Conservation (phyloP, 2,329 filamentous ascomycete genomes). For the Cercospora sojina region DNA sequence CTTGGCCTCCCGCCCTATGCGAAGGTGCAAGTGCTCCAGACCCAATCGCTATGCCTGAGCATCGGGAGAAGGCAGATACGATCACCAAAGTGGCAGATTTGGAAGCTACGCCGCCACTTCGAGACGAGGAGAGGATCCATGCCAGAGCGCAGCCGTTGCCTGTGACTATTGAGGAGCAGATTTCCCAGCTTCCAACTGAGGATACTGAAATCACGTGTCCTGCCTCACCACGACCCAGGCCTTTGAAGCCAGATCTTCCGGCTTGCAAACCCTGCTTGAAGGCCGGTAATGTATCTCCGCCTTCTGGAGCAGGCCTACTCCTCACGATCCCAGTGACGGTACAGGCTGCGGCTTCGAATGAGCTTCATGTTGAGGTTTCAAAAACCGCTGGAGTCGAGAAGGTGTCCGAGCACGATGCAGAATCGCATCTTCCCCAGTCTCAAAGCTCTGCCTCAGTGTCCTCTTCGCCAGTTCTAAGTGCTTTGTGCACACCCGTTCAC, state of each 20-base stretch:
- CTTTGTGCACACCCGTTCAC: neutral
- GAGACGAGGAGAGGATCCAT: neutral
- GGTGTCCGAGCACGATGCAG: too few relatives aligned
- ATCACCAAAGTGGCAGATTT: neutral
- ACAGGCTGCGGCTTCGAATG: neutral
- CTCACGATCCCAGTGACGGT: neutral
- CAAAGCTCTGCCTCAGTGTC: neutral
- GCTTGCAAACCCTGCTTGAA: neutral
- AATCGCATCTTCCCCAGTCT: neutral
- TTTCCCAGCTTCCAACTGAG: neutral
- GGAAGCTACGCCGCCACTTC: neutral
- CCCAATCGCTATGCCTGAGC: neutral
- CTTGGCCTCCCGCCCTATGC: neutral
- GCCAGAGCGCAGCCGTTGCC: neutral
- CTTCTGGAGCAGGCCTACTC: neutral
- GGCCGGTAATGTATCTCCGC: neutral
- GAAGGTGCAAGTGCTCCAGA: neutral
- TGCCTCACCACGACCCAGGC: neutral
- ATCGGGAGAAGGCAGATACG: neutral
- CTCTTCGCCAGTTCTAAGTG: neutral
- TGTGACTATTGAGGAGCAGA: neutral
- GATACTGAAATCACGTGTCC: neutral
- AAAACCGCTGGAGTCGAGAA: too few relatives aligned
- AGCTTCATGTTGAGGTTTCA: neutral
- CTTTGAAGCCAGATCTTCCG: neutral